A percentile compares a stretch with the other conserved stretches of the same genome.
phyloP scores from a whole-genome alignment of 768 basidiomycete genomes.

The Lentinula sp. region DNA sequence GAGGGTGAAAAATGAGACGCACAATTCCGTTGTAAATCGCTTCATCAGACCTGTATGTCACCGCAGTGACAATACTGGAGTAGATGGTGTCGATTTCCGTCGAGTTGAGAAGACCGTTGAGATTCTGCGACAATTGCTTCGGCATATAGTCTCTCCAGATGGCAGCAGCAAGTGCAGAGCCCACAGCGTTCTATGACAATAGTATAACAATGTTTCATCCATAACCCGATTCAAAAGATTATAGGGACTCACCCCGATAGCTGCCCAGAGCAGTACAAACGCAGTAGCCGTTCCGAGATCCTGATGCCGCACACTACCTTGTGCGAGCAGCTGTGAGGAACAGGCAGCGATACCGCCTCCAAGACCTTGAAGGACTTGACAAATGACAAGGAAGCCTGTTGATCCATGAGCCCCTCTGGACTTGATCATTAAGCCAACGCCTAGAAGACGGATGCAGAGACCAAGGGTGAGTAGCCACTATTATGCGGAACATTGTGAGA shows the following conservation, averaged over 20 bases:
- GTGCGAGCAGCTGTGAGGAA: conserved; percentile 35
- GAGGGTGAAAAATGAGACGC: conserved; percentile 12
- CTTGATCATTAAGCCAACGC: conserved; percentile 44
- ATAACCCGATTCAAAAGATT: conserved; percentile 12
- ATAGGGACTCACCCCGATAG: conserved; percentile 35
- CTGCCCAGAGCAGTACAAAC: conserved; percentile 38
- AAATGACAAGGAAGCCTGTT: conserved; percentile 33
- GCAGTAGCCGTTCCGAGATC: conserved; percentile 46
- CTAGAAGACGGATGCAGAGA: conserved; percentile 37
- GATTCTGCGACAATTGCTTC: conserved; percentile 31
- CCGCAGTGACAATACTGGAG: conserved; percentile 37
- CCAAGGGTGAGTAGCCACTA: conserved; percentile 34
- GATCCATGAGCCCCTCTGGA: conserved; percentile 35
- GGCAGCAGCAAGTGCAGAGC: conserved; percentile 25
- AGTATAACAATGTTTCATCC: too few species aligned
- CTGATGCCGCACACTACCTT: conserved; percentile 40
- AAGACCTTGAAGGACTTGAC: conserved; percentile 47
- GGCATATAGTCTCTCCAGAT: conserved; percentile 49
- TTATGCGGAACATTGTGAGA: background rate
- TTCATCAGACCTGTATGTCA: conserved; percentile 25
- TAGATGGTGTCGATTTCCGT: conserved; percentile 27
- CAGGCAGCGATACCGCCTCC: conserved; percentile 48
- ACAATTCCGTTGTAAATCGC: conserved; percentile 38
- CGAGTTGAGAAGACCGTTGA: conserved; percentile 28
- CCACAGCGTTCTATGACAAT: background rate